A percentile compares a stretch with the other conserved stretches of the same genome.
phyloP scores from a whole-genome alignment of 352 stramenopile genomes.

The Globisporangium paroecandrum region DNA sequence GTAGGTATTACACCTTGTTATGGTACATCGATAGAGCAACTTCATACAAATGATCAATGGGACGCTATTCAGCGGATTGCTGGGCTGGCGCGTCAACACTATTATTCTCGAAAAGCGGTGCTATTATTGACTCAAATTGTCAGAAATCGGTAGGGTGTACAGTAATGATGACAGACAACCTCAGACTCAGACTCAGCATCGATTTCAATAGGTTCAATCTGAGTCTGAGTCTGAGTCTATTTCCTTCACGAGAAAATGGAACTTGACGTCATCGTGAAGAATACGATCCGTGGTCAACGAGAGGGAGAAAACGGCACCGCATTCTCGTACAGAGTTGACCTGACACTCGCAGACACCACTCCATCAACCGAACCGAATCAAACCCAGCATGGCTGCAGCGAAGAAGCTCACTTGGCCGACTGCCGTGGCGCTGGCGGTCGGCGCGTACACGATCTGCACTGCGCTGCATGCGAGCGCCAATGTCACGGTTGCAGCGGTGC shows the following conservation, averaged over 20 bases:
- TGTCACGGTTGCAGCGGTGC: conserved; percentile 21
- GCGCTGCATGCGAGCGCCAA: conserved; percentile 20
- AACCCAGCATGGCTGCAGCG: neutral
- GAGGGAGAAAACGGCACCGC: neutral
- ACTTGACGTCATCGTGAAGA: neutral
- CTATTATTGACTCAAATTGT: neutral
- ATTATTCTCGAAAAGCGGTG: neutral
- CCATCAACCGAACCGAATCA: neutral
- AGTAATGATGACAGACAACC: neutral
- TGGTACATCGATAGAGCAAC: neutral
- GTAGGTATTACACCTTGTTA: neutral
- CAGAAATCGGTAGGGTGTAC: neutral
- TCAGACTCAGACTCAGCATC: neutral
- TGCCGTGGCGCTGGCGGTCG: conserved; percentile 28
- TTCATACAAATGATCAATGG: neutral
- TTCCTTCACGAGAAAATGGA: neutral
- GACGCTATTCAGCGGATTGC: neutral
- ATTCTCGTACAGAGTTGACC: too few relatives aligned
- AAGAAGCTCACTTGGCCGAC: conserved; percentile 28
- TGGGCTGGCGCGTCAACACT: neutral
- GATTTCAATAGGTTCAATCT: neutral
- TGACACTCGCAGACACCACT: neutral
- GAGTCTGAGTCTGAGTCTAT: neutral
- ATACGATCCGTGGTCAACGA: neutral
- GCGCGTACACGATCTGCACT: conserved; percentile 28